These are phyloP conservation scores for Roridomyces roridus DNA, from an alignment of 768 basidiomycete genomes.

Conservation along the genomic window DNA sequence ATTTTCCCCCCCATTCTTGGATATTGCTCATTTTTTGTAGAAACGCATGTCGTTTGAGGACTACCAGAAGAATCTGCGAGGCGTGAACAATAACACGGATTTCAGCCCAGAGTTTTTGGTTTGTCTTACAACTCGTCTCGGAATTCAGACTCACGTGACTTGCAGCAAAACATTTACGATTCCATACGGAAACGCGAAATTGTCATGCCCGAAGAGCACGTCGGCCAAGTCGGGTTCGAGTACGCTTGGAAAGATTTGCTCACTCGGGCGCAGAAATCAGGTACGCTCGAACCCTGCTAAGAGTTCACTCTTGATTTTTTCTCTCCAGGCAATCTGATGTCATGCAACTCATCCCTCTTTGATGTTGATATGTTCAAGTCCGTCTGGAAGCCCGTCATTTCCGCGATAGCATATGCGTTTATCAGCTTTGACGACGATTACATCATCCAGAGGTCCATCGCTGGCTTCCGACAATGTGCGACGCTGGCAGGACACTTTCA, in stretches of 20 bases:
- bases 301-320: background rate
- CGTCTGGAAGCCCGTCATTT: conserved; percentile 92
- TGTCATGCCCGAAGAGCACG: conserved; percentile 97
- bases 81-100: conserved; percentile 85
- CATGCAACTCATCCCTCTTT: conserved; percentile 80
- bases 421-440: conserved; percentile 97
- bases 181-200: conserved; percentile 95
- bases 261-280: conserved; percentile 78
- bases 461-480: conserved; percentile 97
- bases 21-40: conserved; percentile 43
- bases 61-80: conserved; percentile 89
- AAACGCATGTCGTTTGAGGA: conserved; percentile 98
- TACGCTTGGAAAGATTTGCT: conserved; percentile 99
- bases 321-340: conserved; percentile 66
- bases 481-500: conserved; percentile 88
- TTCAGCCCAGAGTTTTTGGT: conserved; percentile 90
- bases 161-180: conserved; percentile 89
- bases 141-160: conserved; percentile 4
- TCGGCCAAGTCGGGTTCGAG: conserved; percentile 95
- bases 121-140: conserved; percentile 25
- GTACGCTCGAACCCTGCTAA: conserved; percentile 44
- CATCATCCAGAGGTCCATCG: conserved; percentile 91
- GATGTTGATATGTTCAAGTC: conserved; percentile 93
- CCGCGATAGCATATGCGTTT: conserved; percentile 95
- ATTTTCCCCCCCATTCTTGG: background rate